A percentile compares a stretch with the other conserved stretches of the same genome.
phyloP scores from a whole-genome alignment of 2,329 filamentous ascomycete genomes.

The Pseudogymnoascus sp. region DNA sequence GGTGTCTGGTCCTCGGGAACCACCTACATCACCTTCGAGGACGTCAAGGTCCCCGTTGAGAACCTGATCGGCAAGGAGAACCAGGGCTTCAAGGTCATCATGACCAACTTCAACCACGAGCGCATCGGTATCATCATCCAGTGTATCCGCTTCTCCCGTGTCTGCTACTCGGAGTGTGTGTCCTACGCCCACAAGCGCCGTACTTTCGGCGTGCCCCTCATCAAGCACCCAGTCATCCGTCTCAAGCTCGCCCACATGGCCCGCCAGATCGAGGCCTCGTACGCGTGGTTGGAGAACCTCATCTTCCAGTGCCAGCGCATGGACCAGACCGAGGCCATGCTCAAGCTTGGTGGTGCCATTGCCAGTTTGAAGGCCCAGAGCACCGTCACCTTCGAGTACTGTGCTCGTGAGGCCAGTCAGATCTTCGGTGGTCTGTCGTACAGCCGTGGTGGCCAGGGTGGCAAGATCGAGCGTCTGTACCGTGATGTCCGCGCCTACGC shows the following conservation, averaged over 20 bases:
- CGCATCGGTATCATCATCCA: conserved; percentile 98
- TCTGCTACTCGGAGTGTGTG: conserved; percentile 93
- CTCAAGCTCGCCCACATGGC: conserved; percentile 98
- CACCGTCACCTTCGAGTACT: conserved; percentile 95
- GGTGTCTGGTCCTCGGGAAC: conserved; percentile 94
- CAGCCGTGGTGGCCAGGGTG: conserved; percentile 87
- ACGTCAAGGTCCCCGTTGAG: conserved; percentile 99
- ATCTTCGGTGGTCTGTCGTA: conserved; percentile 95
- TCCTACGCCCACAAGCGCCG: conserved; percentile 96
- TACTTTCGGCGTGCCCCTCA: conserved; percentile 94
- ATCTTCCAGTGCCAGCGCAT: conserved; percentile 91
- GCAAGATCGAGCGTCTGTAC: conserved; percentile 90
- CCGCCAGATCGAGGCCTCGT: conserved; percentile 92
- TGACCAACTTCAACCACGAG: conserved; percentile 99
- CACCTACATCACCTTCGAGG: conserved; percentile 96
- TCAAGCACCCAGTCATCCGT: conserved; percentile 94
- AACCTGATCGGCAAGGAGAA: conserved; percentile 97
- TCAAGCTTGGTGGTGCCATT: conserved; percentile 90
- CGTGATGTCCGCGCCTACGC: conserved; percentile 93
- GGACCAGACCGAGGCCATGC: conserved; percentile 91
- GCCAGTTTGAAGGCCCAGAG: conserved; percentile 89
- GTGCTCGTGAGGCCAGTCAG: conserved; percentile 89
- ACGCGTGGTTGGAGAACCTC: conserved; percentile 92
- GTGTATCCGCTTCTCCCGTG: conserved; percentile 86
- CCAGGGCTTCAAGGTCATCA: conserved; percentile 96